Evolutionary conservation across 176 grass and related monocot species (phyloP), one percentile per base, ranked within the genome.

Genomic region (Ampelocalamus luodianensis): DNA sequence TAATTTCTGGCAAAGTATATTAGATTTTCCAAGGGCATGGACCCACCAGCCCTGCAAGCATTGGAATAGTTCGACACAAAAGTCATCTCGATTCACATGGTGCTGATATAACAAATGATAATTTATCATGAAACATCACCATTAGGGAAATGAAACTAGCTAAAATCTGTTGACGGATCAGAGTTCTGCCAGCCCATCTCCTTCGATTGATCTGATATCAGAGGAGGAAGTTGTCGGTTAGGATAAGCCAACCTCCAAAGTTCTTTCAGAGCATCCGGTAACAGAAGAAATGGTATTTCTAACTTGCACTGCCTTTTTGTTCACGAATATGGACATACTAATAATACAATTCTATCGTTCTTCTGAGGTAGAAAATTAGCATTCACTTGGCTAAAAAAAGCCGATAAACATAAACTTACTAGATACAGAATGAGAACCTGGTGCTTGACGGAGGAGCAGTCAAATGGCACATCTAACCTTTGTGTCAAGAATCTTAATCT

Each of bases 181-280:
- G 79, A 89, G 81, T 89, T 88, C 81, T 98, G 93, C 96, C 96
- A 94, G 4, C 96, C 96, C 96, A 98, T 95, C 73, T 94, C 96
- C 65, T 94, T 95, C 93, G 90, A 98, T n/a, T 88, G 65, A 46
- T 98, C 90, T 70, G 96, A 98, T 78, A 92, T 92, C 38, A 95
- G 83, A 89, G 91, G 84, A 82, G 96, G 91, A 69, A 92, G 87
- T 79, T 86, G 55, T 79, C 86, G 85, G 77, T 90, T 50, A 83
- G 93, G 91, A 92, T 94, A 98, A 59, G 91, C 81, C 60, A 95
- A 68, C 51, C 61, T 85, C 96, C 93, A 98, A 71, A 98, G 93
- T 83, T 95, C 89, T 88, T 85, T 96, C 74, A 95, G 59, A 79
- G 96, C 90, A 94, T 98, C 87, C 91, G 95, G 83, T 69, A 83